These are phyloP conservation scores for Boletellus emodensis DNA, from an alignment of 768 basidiomycete species.

Conservation along the genomic window DNA sequence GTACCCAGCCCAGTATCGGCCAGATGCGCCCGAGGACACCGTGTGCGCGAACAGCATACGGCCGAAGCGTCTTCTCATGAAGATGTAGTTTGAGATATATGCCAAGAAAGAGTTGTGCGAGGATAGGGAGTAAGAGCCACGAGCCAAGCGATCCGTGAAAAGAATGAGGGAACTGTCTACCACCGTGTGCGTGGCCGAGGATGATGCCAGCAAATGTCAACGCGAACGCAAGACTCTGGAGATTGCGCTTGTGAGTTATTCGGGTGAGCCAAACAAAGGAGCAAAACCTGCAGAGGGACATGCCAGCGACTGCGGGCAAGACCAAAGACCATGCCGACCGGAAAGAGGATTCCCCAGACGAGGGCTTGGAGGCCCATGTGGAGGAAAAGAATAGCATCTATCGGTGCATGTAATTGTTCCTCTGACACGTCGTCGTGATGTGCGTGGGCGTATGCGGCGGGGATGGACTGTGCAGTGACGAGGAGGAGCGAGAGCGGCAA, in stretches of 20 bases:
- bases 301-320: conserved; percentile 83
- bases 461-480: conserved; percentile 2
- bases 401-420: conserved; percentile 57
- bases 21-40: conserved; percentile 80
- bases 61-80: conserved; percentile 69
- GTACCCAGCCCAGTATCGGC: conserved; percentile 83
- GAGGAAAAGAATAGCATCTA: conserved; percentile 77
- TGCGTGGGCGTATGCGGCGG: conserved; percentile 42
- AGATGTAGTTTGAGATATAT: conserved; percentile 93
- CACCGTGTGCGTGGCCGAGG: conserved; percentile 84
- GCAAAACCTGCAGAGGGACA: conserved; percentile 70
- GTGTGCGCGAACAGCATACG: conserved; percentile 66
- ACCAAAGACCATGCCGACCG: conserved; percentile 76
- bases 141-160: conserved; percentile 67
- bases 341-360: conserved; percentile 87
- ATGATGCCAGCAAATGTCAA: conserved; percentile 71
- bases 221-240: conserved; percentile 61
- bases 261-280: not conserved
- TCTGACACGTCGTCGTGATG: conserved; percentile 61
- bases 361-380: conserved; percentile 76
- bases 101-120: conserved; percentile 65
- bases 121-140: conserved; percentile 54
- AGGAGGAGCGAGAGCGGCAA: conserved; percentile 11
- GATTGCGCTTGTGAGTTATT: not conserved
- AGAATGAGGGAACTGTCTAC: conserved; percentile 70